Evolutionary conservation across 768 basidiomycete genomes (phyloP).

Genomic region (Amanita rubescens): DNA sequence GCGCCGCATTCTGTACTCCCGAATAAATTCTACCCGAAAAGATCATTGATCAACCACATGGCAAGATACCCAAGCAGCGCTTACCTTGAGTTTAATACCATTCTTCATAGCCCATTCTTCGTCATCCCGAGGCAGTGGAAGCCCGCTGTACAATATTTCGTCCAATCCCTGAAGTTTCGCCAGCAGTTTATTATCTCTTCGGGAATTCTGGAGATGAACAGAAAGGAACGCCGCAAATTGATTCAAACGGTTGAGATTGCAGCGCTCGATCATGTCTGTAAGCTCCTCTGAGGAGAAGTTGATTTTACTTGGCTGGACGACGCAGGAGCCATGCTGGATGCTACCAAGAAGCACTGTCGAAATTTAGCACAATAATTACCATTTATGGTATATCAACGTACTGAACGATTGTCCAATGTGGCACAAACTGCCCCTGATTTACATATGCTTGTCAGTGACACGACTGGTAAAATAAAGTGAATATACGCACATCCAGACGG

Average conservation of each 20-base stretch:
- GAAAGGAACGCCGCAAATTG: constrained; percentile 69
- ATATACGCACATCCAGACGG: constrained; percentile 61
- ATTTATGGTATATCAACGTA: constrained; percentile 25
- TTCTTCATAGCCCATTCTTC: constrained; percentile 64
- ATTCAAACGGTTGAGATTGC: constrained; percentile 65
- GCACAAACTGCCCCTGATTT: constrained; percentile 71
- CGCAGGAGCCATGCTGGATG: constrained; percentile 67
- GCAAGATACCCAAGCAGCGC: constrained; percentile 18
- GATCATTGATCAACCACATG: constrained; percentile 8
- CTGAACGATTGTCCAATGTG: constrained; percentile 75
- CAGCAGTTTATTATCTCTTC: constrained; percentile 53
- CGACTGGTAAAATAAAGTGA: constrained; percentile 6
- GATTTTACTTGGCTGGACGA: constrained; percentile 60
- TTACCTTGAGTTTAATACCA: constrained; percentile 56
- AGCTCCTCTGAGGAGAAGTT: constrained; percentile 65
- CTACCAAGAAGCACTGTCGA: constrained; percentile 59
- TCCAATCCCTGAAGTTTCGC: constrained; percentile 47
- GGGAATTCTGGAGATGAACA: constrained; percentile 55
- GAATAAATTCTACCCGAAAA: constrained; percentile 56
- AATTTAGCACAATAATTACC: constrained; percentile 13
- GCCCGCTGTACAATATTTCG: constrained; percentile 59
- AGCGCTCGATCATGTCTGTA: constrained; percentile 59
- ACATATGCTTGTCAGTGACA: constrained; percentile 21
- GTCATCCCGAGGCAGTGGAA: constrained; percentile 58
- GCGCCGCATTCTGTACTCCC: constrained; percentile 81